Conservation (phyloP, 2,329 filamentous ascomycete species). For the Nemania sp. region DNA sequence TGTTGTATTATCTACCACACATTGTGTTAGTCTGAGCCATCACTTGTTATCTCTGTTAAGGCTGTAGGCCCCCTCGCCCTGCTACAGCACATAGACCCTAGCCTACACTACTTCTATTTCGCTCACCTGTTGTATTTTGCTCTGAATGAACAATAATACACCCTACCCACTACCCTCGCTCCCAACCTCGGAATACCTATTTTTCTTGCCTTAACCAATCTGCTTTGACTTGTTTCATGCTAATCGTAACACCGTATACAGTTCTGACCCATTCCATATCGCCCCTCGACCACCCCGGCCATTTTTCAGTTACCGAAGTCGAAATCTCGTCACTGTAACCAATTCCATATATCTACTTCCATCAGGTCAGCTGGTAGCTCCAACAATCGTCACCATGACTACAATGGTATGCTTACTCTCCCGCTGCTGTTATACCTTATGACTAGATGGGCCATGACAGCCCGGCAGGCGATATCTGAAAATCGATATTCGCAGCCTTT, state of each 20-base stretch:
- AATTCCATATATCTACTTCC: constrained; percentile 16
- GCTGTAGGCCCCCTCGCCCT: constrained; percentile 20
- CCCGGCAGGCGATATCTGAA: neutral
- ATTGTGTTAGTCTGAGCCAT: constrained; percentile 11
- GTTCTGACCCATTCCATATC: constrained; percentile 15
- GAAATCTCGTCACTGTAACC: constrained; percentile 17
- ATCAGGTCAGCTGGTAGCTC: constrained; percentile 38
- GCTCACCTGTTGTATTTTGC: neutral
- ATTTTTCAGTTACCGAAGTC: constrained; percentile 1
- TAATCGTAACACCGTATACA: constrained; percentile 25
- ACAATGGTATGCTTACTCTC: constrained; percentile 50
- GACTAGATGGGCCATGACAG: neutral
- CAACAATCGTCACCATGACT: constrained; percentile 48
- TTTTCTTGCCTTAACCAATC: neutral
- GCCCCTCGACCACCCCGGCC: constrained; percentile 10
- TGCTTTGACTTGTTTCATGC: constrained; percentile 20
- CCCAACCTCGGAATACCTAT: neutral
- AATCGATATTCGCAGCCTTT: neutral
- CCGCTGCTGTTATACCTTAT: neutral
- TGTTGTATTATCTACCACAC: constrained; percentile 15
- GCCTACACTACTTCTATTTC: neutral
- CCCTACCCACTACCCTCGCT: neutral
- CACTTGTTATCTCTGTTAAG: constrained; percentile 15
- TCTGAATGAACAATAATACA: neutral
- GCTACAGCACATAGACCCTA: constrained; percentile 3